Conservation (phyloP, 2,329 filamentous ascomycete genomes). For the Trichoderma guizhouense region DNA sequence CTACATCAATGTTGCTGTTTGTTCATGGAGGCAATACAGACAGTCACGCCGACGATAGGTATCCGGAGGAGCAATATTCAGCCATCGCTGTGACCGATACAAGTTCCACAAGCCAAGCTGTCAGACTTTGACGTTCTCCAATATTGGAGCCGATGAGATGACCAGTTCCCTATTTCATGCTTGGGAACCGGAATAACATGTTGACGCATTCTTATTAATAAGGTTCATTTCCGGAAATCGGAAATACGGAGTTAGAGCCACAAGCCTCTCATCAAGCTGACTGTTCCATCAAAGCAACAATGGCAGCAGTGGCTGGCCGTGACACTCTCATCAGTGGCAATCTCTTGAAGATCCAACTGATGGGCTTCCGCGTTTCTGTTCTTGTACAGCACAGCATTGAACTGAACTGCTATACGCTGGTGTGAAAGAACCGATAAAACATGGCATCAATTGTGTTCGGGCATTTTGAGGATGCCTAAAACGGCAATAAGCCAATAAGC, state of each 20-base stretch:
- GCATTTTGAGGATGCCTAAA: neutral
- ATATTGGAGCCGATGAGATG: neutral
- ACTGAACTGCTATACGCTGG: neutral
- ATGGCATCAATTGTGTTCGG: neutral
- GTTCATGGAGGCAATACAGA: neutral
- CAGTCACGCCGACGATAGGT: neutral
- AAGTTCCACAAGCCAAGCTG: neutral
- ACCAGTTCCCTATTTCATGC: neutral
- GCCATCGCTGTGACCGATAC: neutral
- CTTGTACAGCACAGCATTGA: neutral
- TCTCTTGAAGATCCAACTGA: neutral
- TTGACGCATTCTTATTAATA: neutral
- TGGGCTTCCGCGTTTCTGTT: neutral
- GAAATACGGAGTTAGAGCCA: slow-evolving; percentile 8
- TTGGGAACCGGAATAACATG: neutral
- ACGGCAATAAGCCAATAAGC: neutral
- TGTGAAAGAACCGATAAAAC: neutral
- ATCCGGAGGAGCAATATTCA: neutral
- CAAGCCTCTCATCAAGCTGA: neutral
- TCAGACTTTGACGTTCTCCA: neutral
- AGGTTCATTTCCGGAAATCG: neutral
- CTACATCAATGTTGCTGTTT: neutral
- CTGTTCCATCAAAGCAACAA: neutral
- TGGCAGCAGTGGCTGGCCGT: too few species aligned
- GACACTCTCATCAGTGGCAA: neutral